These are phyloP conservation scores for Aspergillus udagawae DNA, from an alignment of 2,329 filamentous ascomycete species.

Conservation along the genomic window DNA sequence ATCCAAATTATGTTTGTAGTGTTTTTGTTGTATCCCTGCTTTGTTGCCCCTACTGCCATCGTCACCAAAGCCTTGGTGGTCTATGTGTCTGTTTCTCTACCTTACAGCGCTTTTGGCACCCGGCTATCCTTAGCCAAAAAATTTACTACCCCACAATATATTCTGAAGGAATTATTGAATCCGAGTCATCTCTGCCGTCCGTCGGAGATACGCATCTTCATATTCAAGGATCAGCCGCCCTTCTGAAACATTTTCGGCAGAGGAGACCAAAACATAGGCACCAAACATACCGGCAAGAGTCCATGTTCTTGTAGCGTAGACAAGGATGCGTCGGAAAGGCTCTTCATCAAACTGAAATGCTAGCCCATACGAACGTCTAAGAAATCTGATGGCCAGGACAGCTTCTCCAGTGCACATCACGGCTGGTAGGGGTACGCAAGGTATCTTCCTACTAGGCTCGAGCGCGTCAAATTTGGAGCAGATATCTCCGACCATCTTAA, in stretches of 20 bases:
- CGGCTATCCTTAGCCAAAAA: too few relatives aligned
- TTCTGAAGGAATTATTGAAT: too few relatives aligned
- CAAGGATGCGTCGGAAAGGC: not conserved
- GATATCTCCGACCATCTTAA: conserved; percentile 7
- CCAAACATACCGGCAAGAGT: not conserved
- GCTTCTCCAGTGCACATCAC: conserved; percentile 2
- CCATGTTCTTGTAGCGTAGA: not conserved
- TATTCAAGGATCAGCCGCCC: not conserved
- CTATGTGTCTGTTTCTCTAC: too few relatives aligned
- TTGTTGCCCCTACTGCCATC: too few relatives aligned
- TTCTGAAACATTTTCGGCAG: not conserved
- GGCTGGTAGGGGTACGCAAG: conserved; percentile 4
- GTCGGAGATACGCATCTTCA: not conserved
- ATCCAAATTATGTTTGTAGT: too few relatives aligned
- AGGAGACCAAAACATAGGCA: not conserved
- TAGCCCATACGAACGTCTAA: not conserved
- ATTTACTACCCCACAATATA: too few relatives aligned
- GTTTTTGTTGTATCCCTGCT: too few relatives aligned
- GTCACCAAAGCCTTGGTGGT: too few relatives aligned
- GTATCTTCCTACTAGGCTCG: not conserved
- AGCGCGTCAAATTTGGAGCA: conserved; percentile 3
- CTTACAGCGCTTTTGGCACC: too few relatives aligned
- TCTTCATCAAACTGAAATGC: not conserved
- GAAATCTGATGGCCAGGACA: not conserved
- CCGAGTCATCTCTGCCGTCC: not conserved